phyloP scores from a whole-genome alignment of 2,329 filamentous ascomycete genomes.

The Colletotrichum camelliae region DNA sequence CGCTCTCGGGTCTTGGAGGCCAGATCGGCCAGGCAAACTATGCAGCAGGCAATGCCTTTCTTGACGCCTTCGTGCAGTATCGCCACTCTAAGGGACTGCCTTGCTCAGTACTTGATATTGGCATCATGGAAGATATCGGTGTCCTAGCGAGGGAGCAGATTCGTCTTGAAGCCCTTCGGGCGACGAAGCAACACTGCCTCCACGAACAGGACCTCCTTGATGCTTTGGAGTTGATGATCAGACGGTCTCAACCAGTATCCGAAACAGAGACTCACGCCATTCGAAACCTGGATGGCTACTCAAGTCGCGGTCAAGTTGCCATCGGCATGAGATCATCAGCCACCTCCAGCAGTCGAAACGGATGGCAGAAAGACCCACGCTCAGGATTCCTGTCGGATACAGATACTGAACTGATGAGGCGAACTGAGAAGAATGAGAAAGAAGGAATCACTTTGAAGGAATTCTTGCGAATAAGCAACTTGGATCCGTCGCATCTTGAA shows the following conservation, averaged over 20 bases:
- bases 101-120: slow-evolving; percentile 45
- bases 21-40: slow-evolving; percentile 45
- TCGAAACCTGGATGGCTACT: background rate
- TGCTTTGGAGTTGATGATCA: slow-evolving; percentile 12
- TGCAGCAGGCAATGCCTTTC: slow-evolving; percentile 44
- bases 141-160: slow-evolving; percentile 31
- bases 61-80: slow-evolving; percentile 43
- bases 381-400: slow-evolving; percentile 20
- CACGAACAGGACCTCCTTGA: slow-evolving; percentile 26
- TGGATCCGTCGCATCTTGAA: background rate
- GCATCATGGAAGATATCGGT: slow-evolving; percentile 42
- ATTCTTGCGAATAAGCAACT: background rate
- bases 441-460: background rate
- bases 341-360: background rate
- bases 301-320: slow-evolving; percentile 24
- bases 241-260: background rate
- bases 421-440: background rate
- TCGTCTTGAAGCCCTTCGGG: slow-evolving; percentile 13
- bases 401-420: background rate
- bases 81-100: slow-evolving; percentile 38
- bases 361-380: slow-evolving; percentile 27
- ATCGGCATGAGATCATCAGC: slow-evolving; percentile 12
- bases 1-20: slow-evolving; percentile 38
- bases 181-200: slow-evolving; percentile 14
- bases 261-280: background rate